Conservation (phyloP, 1,284 basidiomycete species). For the Ustilago vetiveriae region DNA sequence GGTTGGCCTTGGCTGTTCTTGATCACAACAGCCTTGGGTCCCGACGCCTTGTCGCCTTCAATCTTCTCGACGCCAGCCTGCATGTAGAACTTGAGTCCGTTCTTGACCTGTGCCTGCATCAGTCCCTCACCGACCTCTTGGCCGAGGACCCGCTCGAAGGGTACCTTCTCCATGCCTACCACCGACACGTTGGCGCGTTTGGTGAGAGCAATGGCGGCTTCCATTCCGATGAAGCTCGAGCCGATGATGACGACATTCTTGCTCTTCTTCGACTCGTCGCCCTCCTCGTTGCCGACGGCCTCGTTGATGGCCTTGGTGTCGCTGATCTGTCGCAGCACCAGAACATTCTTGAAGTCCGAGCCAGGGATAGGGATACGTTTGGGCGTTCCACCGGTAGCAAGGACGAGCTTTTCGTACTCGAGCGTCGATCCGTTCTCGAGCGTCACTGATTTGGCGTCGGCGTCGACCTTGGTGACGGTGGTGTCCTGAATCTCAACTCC, state of each 20-base stretch:
- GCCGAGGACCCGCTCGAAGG: slow-evolving; percentile 84
- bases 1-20: slow-evolving; percentile 72
- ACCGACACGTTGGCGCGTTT: slow-evolving; percentile 79
- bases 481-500: slow-evolving; percentile 79
- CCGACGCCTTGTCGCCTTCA: slow-evolving; percentile 68
- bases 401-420: slow-evolving; percentile 67
- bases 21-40: slow-evolving; percentile 72
- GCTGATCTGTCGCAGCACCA: slow-evolving; percentile 77
- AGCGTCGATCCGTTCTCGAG: slow-evolving; percentile 64
- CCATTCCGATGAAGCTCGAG: slow-evolving; percentile 93
- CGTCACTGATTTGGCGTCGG: slow-evolving; percentile 62
- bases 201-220: slow-evolving; percentile 79
- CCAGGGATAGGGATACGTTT: slow-evolving; percentile 81
- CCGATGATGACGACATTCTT: slow-evolving; percentile 86
- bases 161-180: slow-evolving; percentile 84
- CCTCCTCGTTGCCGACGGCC: slow-evolving; percentile 70
- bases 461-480: slow-evolving; percentile 49
- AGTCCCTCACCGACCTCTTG: slow-evolving; percentile 81
- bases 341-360: slow-evolving; percentile 79
- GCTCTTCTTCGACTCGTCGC: slow-evolving; percentile 55
- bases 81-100: slow-evolving; percentile 83
- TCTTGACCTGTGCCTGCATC: slow-evolving; percentile 75
- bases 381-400: slow-evolving; percentile 68
- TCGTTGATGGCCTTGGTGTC: slow-evolving; percentile 81
- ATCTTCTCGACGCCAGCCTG: slow-evolving; percentile 79